A percentile compares a stretch with the other conserved stretches of the same genome.
Evolutionary conservation across 306 rosid genomes (phyloP).

Genomic region (Macrotyloma uniflorum): DNA sequence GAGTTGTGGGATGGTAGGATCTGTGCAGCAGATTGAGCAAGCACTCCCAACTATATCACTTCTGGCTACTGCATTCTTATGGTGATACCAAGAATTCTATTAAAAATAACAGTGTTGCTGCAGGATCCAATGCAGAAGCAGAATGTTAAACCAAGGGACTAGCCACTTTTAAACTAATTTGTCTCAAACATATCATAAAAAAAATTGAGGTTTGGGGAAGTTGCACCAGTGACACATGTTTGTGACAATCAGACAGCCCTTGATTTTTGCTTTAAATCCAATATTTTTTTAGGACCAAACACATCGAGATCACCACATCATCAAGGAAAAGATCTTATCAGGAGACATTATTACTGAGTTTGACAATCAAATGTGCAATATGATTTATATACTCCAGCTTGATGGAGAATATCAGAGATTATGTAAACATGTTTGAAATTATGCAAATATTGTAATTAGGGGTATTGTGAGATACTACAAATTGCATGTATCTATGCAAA

Average conservation of each 20-base stretch:
- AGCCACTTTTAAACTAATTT: background rate
- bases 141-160: background rate
- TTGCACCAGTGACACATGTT: background rate
- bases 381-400: background rate
- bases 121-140: background rate
- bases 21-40: background rate
- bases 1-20: background rate
- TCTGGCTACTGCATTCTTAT: background rate
- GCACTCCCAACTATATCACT: background rate
- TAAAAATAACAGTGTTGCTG: background rate
- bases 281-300: background rate
- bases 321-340: background rate
- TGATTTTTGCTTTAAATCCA: background rate
- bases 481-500: background rate
- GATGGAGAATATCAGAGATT: background rate
- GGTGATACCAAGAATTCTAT: background rate
- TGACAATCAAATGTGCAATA: background rate
- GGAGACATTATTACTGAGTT: background rate
- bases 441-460: background rate
- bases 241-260: background rate
- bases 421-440: background rate
- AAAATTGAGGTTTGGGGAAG: background rate
- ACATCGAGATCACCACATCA: background rate
- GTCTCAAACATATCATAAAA: background rate
- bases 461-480: background rate